Percentiles rank a stretch among this genome's conserved stretches.
Conservation (phyloP, 805 yeast genomes). For the Metschnikowia borealis region DNA sequence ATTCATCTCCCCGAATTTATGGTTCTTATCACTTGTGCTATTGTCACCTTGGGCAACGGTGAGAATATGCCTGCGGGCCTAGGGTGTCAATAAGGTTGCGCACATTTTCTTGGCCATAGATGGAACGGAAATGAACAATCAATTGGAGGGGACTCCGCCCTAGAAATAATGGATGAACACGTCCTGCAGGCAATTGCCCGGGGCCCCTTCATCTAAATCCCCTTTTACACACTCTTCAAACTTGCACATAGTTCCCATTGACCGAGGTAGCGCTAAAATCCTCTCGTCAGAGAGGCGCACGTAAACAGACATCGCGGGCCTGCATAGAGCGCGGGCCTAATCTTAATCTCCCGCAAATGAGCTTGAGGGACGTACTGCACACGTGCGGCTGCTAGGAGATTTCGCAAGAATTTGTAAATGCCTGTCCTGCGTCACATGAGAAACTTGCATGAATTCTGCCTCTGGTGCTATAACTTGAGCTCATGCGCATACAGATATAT, state of each 20-base stretch:
- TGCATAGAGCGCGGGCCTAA: background rate
- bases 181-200: no score
- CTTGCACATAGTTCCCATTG: background rate
- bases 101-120: slow-evolving; percentile 1
- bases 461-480: background rate
- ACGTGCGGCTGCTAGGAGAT: background rate
- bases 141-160: background rate
- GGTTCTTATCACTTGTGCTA: no score
- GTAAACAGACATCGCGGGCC: slow-evolving; percentile 3
- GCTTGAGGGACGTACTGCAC: slow-evolving; percentile 12
- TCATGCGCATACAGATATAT: slow-evolving; percentile 2
- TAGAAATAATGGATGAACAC: no score
- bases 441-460: slow-evolving; percentile 1
- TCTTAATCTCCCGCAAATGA: slow-evolving; percentile 18
- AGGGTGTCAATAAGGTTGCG: background rate
- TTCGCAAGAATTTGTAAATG: background rate
- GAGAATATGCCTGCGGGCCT: background rate
- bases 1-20: background rate
- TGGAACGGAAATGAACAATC: background rate
- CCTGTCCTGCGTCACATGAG: slow-evolving; percentile 5
- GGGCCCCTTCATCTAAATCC: no score
- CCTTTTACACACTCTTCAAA: no score
- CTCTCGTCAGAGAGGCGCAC: background rate
- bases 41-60: no score
- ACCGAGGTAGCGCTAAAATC: background rate